These are phyloP conservation scores for Candida sanyiensis DNA, from an alignment of 805 yeast genomes.

Conservation along the genomic window DNA sequence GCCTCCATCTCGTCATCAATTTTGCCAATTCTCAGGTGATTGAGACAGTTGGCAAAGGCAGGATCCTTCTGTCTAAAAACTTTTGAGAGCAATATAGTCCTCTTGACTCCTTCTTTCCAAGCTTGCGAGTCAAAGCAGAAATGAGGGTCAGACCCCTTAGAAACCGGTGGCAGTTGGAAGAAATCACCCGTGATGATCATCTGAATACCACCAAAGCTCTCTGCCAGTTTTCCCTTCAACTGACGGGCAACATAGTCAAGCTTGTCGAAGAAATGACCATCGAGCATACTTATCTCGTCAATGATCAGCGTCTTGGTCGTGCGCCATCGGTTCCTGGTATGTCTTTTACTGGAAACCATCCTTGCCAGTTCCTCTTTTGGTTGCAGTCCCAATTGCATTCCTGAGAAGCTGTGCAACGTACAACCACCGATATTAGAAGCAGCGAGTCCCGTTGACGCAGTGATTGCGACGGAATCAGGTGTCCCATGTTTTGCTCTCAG, in stretches of 20 bases:
- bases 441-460: conserved; percentile 95
- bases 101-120: conserved; percentile 61
- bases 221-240: too few species aligned
- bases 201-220: conserved; percentile 94
- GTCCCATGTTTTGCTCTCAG: conserved; percentile 41
- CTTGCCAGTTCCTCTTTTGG: conserved; percentile 33
- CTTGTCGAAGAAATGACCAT: conserved; percentile 70
- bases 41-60: conserved; percentile 70
- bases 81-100: conserved; percentile 63
- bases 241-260: conserved; percentile 71
- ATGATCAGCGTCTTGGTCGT: conserved; percentile 64
- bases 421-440: conserved; percentile 90
- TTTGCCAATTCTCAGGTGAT: conserved; percentile 71
- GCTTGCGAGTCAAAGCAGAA: conserved; percentile 72
- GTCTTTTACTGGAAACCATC: conserved; percentile 42
- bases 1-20: conserved; percentile 43
- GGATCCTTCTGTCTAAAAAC: conserved; percentile 91
- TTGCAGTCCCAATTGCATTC: conserved; percentile 69
- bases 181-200: conserved; percentile 90
- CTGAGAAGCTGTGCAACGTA: conserved; percentile 81
- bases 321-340: conserved; percentile 53
- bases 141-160: conserved; percentile 29
- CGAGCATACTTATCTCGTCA: conserved; percentile 94
- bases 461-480: conserved; percentile 60
- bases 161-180: conserved; percentile 91